Base-by-base conservation (phyloP, 2,329 filamentous ascomycete genomes). In the Fusarium metavorans region DNA sequence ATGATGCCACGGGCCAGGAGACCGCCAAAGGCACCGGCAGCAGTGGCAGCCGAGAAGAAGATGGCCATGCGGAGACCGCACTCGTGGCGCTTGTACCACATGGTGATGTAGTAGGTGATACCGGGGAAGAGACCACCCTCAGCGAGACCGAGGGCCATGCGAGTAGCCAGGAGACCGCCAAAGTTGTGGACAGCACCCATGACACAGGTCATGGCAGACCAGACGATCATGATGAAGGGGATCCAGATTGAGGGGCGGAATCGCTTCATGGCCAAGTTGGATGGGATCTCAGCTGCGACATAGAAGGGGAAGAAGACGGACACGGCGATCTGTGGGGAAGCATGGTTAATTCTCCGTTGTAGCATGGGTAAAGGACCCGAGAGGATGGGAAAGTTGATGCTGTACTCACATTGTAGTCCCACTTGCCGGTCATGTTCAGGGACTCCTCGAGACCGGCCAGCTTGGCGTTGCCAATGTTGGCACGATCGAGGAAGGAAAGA, bases 121-220 rank as follows among this genome's bases (percentile, higher is more conserved):
- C 90, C 90, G 7, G 91, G 91, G 73, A 92, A 92, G 6, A 91
- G 82, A 52, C 90, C 91, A 52, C 88, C 89, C 79, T 89, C 87
- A 18, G 85, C 84, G 27, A 88, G 73, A 45, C 88, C 88, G 0
- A 89, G 82, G 43, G 87, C 82, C 68, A 85, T 83, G 25, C 87
- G 83, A 56, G 85, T 79, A 72, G 81, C 82, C 75, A 91, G 81
- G n/a, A 90, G 85, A 1, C 87, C 87, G 6, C 78, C 76, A 62
- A 85, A 88, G 76, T 83, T 87, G 13, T 84, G 75, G n/a, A 90
- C 86, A 13, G 87, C 76, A n/a, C 89, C 89, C 81, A 88, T 87
- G 9, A 86, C 83, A 18, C 86, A 87, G 37, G 87, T 83, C 68
- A 82, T 79, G 39, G 81, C 74, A 25, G 82, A 81, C 90, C 90